Evolutionary conservation across 1,139 yeast genomes (phyloP).

Genomic region (Blastobotrys raffinosifermentans): DNA sequence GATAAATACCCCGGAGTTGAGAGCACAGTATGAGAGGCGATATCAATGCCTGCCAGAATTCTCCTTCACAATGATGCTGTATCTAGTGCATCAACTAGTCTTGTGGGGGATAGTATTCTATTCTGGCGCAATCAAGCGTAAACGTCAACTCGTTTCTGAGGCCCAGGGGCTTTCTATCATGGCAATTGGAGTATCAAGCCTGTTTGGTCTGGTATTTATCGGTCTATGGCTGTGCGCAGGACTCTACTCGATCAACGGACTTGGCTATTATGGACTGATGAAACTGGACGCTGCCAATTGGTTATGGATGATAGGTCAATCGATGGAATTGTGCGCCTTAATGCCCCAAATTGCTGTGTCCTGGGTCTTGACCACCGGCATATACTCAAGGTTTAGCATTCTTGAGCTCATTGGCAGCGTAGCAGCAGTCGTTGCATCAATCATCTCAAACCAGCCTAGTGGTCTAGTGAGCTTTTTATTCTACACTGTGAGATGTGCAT

Average conservation of each 20-base stretch:
- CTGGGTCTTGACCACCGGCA: background rate
- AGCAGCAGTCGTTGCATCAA: no score
- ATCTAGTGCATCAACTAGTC: background rate
- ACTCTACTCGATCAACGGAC: background rate
- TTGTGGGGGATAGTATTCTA: background rate
- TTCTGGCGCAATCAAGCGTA: background rate
- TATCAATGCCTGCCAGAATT: no score
- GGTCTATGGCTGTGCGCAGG: background rate
- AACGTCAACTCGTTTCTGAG: background rate
- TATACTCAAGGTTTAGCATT: background rate
- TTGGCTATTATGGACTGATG: conserved; percentile 14
- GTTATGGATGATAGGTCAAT: conserved; percentile 15
- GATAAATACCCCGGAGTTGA: no score
- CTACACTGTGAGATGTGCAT: no score
- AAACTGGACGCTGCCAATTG: conserved; percentile 19
- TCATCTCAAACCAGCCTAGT: no score
- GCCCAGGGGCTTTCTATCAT: background rate
- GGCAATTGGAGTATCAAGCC: conserved; percentile 1
- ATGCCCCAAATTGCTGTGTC: conserved; percentile 17
- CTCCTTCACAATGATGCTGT: no score
- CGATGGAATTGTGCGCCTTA: conserved; percentile 10
- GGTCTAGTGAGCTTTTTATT: no score
- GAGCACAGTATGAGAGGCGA: no score
- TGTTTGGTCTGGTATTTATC: conserved; percentile 4
- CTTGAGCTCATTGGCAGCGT: no score